Conservation (phyloP, 306 rosid species). For the Cyamopsis tetragonoloba region DNA sequence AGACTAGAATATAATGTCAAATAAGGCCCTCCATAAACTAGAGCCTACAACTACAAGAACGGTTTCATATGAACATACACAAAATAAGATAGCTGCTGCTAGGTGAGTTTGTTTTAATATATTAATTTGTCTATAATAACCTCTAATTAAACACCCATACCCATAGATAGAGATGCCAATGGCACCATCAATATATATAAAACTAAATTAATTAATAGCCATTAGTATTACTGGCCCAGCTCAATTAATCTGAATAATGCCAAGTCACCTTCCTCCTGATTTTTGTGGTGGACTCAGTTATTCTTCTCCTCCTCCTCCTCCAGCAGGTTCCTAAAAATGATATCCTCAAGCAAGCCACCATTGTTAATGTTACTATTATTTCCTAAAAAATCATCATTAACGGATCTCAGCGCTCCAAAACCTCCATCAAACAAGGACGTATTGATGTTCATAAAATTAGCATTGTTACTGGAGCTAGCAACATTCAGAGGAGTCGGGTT, state of each 20-base stretch:
- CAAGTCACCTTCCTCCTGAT: neutral
- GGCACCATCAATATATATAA: neutral
- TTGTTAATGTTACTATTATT: no score
- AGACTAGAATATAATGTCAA: no score
- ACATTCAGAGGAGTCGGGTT: constrained; percentile 31
- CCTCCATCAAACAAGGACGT: constrained; percentile 30
- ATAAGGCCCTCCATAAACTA: no score
- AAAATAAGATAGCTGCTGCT: neutral
- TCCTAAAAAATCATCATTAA: constrained; percentile 28
- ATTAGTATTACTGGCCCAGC: neutral
- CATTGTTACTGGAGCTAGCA: neutral
- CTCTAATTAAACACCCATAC: neutral
- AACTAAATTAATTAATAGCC: neutral
- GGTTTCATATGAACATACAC: constrained; percentile 17
- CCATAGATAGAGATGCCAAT: neutral
- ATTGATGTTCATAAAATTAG: neutral
- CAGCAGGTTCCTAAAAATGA: constrained; percentile 44
- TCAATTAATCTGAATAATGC: neutral
- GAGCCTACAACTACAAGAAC: neutral
- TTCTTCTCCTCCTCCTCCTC: constrained; percentile 39
- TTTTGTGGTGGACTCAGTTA: neutral
- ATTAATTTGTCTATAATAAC: neutral
- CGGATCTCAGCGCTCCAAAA: constrained; percentile 18
- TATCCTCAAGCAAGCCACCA: constrained; percentile 89
- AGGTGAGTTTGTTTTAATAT: no score